Evolutionary conservation across 306 rosid genomes (phyloP), one percentile per base, ranked within the genome.

Genomic region (Cucurbita pepo): DNA sequence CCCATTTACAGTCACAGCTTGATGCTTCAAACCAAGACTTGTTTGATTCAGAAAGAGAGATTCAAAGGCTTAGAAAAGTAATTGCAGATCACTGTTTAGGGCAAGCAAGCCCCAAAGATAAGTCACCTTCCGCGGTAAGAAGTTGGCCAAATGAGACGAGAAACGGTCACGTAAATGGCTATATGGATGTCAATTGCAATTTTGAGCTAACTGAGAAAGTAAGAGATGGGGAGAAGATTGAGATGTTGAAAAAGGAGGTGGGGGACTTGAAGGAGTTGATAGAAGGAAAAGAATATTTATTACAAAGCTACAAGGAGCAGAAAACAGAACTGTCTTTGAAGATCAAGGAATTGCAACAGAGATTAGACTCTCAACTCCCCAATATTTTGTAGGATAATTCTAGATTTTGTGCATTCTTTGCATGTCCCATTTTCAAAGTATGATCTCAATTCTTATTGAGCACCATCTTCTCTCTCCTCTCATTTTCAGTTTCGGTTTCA

Each of bases 241-340:
- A 88, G 72, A 82, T 86, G 86, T 85, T 93, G 75, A 88, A 69
- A 82, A 87, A 83, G 83, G 96, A 94, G 82, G 87, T 94, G 21
- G 94, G 96, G 54, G 98, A 94, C 73, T 81, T 90, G 79, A 94
- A 87, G 83, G 98, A 90, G 77, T 96, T 85, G 40, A 85, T 94
- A 74, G 97, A 88, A 44, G 98, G 98, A 58, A 94, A 90, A 79
- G 94, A 94, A 54, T 94, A 83, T 80, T 81, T 94, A 82, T 85
- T 90, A 75, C 96, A 85, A 80, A 94, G 81, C 89, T 90, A 90
- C 77, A 94, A 90, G 83, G 95, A 88, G 83, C 98, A 94, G 80
- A 94, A 86, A 81, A 56, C 89, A 0, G 98, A 88, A 81, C 94
- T 90, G 48, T 81, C 90, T 3, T 13, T 83, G 82, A 90, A 90